Evolutionary conservation across 1,139 yeast species (phyloP).

Genomic region (Arxiozyma heterogenica): DNA sequence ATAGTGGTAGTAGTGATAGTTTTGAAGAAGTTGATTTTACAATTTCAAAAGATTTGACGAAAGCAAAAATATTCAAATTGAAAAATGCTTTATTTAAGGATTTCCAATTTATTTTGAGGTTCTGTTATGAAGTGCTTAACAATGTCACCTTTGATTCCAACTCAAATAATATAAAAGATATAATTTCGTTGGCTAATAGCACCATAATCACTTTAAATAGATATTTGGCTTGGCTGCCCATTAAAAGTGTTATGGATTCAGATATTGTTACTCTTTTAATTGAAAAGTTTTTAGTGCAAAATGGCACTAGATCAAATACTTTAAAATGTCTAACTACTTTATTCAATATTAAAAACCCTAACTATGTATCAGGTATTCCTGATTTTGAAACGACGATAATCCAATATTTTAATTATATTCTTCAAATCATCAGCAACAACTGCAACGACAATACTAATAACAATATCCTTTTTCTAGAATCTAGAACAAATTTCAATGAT

Average conservation of each 20-base stretch:
- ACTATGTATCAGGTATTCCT: constrained; percentile 34
- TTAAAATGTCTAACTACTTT: constrained; percentile 88
- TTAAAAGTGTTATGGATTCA: constrained; percentile 77
- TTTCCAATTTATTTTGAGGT: constrained; percentile 79
- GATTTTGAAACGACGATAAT: constrained; percentile 46
- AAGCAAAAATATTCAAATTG: constrained; percentile 74
- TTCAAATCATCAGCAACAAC: constrained; percentile 49
- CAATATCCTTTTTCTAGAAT: constrained; percentile 50
- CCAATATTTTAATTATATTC: constrained; percentile 55
- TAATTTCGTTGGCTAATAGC: constrained; percentile 56
- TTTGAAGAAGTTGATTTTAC: constrained; percentile 33
- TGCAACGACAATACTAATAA: not conserved
- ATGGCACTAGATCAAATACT: constrained; percentile 70
- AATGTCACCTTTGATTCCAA: constrained; percentile 38
- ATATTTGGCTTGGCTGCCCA: constrained; percentile 89
- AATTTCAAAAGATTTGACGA: constrained; percentile 78
- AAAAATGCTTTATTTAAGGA: constrained; percentile 77
- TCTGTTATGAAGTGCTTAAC: constrained; percentile 76
- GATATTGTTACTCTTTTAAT: constrained; percentile 61
- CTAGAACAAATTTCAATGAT: constrained; percentile 56
- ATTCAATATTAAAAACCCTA: constrained; percentile 44
- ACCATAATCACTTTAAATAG: constrained; percentile 72
- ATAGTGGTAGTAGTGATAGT: no score
- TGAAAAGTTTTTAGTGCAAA: constrained; percentile 61
- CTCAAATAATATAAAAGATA: constrained; percentile 34